Evolutionary conservation across 2,329 filamentous ascomycete genomes (phyloP), one percentile per base, ranked within the genome.

Genomic region (Fusarium hainanense): DNA sequence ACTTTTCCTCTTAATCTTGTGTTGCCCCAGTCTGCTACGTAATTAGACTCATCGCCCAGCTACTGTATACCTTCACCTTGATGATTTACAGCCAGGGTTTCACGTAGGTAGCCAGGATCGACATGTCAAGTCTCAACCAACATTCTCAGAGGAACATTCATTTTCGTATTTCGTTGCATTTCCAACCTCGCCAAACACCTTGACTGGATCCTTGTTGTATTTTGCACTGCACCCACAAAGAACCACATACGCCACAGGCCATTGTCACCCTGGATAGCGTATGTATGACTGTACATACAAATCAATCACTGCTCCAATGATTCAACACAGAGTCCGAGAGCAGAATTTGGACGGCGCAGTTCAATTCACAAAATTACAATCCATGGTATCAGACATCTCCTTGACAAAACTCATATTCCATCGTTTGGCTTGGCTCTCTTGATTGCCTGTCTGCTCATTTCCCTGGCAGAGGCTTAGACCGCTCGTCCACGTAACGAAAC

Each of bases 391-490:
- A 46, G 43, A 18, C 18, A 18, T 12, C 21, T 46, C 54, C 55
- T 54, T 37, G 10, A 37, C 34, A n/a, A n/a, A 37, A 42, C 42
- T 62, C 25, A 47, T n/a, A 48, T 28, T 48, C 58, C 49, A 55
- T 55, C 27, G 57, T 42, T 18, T 8, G 47, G 30, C 34, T 50
- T 37, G 20, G 14, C 47, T 27, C 28, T 27, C 37, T 40, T 27
- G 25, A 43, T 27, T 27, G 55, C 32, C 23, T 47, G 32, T 43
- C 34, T 60, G 37, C 42, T 69, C 47, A 69, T 69, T 57, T 69
- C 66, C 47, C 44, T 42, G 14, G 21, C 40, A 34, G 56, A 54
- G 61, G 66, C 66, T 69, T 66, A 70, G 66, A 66, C 66, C 44
- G 23, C 34, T 50, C 28, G 37, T 69, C 66, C 61, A 58, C 66